Percentiles rank a stretch among this genome's conserved stretches.
Conservation (phyloP, 352 stramenopile genomes). For the Plasmopara halstedii region DNA sequence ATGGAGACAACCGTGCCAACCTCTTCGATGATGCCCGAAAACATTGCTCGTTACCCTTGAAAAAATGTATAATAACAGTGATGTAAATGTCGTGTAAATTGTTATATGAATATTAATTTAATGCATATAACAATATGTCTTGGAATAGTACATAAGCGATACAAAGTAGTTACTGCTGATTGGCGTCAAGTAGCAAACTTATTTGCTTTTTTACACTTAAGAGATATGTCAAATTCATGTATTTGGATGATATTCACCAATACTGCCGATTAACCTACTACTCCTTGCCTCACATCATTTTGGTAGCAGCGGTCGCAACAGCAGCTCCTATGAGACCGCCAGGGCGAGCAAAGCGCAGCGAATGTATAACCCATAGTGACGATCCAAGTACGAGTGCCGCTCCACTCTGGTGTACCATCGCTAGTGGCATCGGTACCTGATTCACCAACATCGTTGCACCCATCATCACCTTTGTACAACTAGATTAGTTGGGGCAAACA, state of each 20-base stretch:
- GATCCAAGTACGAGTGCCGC: constrained; percentile 46
- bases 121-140: no score
- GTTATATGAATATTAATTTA: no score
- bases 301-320: constrained; percentile 12
- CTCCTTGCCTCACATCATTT: constrained; percentile 13
- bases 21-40: constrained; percentile 98
- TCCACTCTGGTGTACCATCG: constrained; percentile 87
- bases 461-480: constrained; percentile 62
- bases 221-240: no score
- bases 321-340: constrained; percentile 22
- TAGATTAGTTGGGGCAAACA: not conserved
- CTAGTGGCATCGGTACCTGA: constrained; percentile 90
- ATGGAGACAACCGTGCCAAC: constrained; percentile 93
- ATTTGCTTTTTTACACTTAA: no score
- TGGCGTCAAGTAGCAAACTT: no score
- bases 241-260: no score
- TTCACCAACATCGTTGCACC: constrained; percentile 94
- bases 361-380: constrained; percentile 59
- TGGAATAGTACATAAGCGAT: no score
- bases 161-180: no score
- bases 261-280: no score
- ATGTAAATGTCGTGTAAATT: no score
- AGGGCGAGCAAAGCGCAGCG: constrained; percentile 52
- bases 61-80: no score
- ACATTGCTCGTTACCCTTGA: no score